Base-by-base conservation (phyloP, 148 eudicot species). In the Nepenthes mirabilis region DNA sequence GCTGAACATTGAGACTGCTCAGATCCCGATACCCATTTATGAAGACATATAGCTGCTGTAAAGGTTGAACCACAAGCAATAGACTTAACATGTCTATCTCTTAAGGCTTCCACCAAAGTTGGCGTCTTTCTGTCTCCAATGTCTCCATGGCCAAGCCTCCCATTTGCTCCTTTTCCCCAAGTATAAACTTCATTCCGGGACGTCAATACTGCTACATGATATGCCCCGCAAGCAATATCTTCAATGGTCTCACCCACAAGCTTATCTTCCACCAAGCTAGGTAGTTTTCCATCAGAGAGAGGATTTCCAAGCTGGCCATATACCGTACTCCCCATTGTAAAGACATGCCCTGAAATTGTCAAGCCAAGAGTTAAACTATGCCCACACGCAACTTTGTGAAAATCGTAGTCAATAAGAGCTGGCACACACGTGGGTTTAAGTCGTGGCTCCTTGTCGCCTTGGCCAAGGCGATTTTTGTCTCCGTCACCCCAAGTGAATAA, bases 121-220 rank as follows among this genome's bases (percentile, higher is more conserved):
- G 98, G 98, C 23, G 74, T 64, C 70, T 91, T 91, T 34, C 88
- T 74, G 68, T 91, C 98, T 74, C 88, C 98, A 52, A 77, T 63
- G 70, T 91, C 98, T 49, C 96, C 98, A 72, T 88, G 98, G 53
- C 98, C 98, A 65, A 91, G 67, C 76, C 98, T 85, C 62, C 98
- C 98, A 68, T 91, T 91, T 52, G 98, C 96, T 67, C 98, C 98
- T 71, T 91, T 91, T 33, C 98, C 98, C 98, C 98, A 91, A 1
- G 98, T 88, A 74, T 83, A 91, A 52, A 91, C 98, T 75, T 91
- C 98, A 58, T 86, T 91, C 65, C 72, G 82, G 33, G 91, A 81
- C 34, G 98, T 88, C 65, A 91, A 63, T 10, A 74, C 90, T 9
- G 86, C 93, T 52, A 91, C 83, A 64, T 91, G 97, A 73, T 85